A percentile compares a stretch with the other conserved stretches of the same genome.
phyloP scores from a whole-genome alignment of 495 filamentous ascomycete genomes.

The Aspergillus avenaceus region DNA sequence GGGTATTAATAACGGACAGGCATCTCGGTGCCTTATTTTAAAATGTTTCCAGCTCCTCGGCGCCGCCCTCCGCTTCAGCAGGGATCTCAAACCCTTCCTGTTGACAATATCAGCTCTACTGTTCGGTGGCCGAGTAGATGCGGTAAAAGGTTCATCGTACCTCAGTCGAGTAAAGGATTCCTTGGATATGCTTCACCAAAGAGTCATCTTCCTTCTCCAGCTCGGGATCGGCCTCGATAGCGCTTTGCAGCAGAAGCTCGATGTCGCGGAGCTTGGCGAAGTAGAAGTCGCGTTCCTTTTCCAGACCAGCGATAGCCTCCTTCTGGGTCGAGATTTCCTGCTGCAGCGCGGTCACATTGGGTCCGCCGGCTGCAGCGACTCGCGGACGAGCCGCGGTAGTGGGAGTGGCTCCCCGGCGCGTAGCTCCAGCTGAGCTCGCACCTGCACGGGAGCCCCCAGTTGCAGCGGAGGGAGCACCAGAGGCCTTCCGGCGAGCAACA shows the following conservation, averaged over 20 bases:
- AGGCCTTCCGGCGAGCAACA: slow-evolving; percentile 74
- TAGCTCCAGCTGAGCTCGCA: slow-evolving; percentile 48
- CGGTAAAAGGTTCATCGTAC: slow-evolving; percentile 37
- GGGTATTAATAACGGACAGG: slow-evolving; percentile 22
- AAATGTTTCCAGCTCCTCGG: slow-evolving; percentile 50
- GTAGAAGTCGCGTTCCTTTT: slow-evolving; percentile 97
- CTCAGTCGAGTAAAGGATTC: slow-evolving; percentile 96
- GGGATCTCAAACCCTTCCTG: slow-evolving; percentile 55
- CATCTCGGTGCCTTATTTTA: slow-evolving; percentile 18
- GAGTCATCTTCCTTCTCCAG: slow-evolving; percentile 90
- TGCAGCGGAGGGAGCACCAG: slow-evolving; percentile 53
- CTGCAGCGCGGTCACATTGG: slow-evolving; percentile 62
- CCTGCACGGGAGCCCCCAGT: slow-evolving; percentile 36
- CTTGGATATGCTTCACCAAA: slow-evolving; percentile 89
- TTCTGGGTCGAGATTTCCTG: slow-evolving; percentile 81
- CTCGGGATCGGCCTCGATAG: slow-evolving; percentile 84
- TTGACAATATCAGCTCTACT: slow-evolving; percentile 3
- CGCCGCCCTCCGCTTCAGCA: slow-evolving; percentile 31
- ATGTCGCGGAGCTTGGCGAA: slow-evolving; percentile 98
- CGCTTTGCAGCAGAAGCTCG: slow-evolving; percentile 86
- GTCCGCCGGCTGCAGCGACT: slow-evolving; percentile 49
- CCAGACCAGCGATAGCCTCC: slow-evolving; percentile 79
- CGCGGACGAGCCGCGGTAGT: slow-evolving; percentile 54
- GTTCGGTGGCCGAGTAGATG: neutral
- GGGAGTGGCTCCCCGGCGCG: slow-evolving; percentile 69